Conservation (phyloP, 2,329 filamentous ascomycete species). For the Cercospora brassicicola region DNA sequence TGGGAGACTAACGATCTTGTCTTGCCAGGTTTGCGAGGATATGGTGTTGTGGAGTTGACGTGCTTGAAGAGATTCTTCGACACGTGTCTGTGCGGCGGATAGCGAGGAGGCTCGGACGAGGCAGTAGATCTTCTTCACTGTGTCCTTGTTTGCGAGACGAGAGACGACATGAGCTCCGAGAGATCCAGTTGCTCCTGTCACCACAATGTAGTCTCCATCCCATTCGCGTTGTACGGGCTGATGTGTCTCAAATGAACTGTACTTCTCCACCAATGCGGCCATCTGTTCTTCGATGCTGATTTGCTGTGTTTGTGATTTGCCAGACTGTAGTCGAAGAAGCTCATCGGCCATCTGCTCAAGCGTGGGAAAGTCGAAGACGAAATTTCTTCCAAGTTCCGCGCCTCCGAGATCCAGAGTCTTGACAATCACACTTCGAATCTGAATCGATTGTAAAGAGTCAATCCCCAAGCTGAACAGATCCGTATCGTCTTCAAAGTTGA, state of each 20-base stretch:
- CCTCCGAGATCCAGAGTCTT: conserved; percentile 53
- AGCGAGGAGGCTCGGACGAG: conserved; percentile 52
- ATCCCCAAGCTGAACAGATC: conserved; percentile 39
- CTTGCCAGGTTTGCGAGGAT: background rate
- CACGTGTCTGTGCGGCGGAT: conserved; percentile 36
- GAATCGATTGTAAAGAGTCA: conserved; percentile 46
- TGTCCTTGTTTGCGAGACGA: conserved; percentile 34
- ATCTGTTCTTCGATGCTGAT: conserved; percentile 46
- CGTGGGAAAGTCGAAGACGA: conserved; percentile 60
- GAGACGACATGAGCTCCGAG: conserved; percentile 60
- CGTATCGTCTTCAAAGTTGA: conserved; percentile 24
- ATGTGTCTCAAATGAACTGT: conserved; percentile 40
- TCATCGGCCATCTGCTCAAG: conserved; percentile 49
- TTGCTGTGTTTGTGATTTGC: conserved; percentile 33
- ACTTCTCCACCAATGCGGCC: conserved; percentile 46
- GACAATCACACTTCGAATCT: conserved; percentile 54
- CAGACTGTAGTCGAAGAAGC: conserved; percentile 46
- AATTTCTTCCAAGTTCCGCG: conserved; percentile 53
- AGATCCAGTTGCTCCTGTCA: conserved; percentile 66
- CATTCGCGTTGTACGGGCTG: conserved; percentile 16
- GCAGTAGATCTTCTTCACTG: conserved; percentile 49
- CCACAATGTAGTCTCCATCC: conserved; percentile 18
- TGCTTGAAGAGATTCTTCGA: conserved; percentile 38
- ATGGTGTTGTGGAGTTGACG: conserved; percentile 41
- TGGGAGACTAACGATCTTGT: conserved; percentile 29